phyloP scores from a whole-genome alignment of 2,329 filamentous ascomycete species.

The Cladosporium sp. region DNA sequence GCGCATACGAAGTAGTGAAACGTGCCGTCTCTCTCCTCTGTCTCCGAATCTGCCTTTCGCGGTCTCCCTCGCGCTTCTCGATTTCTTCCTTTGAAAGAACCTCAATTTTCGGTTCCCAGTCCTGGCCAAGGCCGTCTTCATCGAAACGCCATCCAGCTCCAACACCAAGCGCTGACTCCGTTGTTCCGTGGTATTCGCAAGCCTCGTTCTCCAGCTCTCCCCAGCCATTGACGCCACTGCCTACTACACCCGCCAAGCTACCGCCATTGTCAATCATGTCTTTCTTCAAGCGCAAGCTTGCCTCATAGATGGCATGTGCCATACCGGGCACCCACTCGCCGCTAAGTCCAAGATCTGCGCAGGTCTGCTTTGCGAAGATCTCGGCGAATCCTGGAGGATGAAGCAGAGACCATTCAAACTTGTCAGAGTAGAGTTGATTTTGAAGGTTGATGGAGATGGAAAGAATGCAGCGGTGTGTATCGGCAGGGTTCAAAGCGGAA shows the following conservation, averaged over 20 bases:
- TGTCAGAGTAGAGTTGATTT: slow-evolving; percentile 90
- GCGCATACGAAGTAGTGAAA: slow-evolving; percentile 47
- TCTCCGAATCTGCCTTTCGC: slow-evolving; percentile 84
- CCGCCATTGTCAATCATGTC: slow-evolving; percentile 85
- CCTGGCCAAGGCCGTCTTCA: slow-evolving; percentile 70
- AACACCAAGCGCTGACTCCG: slow-evolving; percentile 43
- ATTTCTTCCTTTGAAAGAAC: slow-evolving; percentile 89
- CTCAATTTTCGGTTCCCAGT: slow-evolving; percentile 51
- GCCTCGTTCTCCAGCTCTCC: slow-evolving; percentile 86
- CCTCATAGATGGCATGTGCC: slow-evolving; percentile 95
- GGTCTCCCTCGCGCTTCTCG: slow-evolving; percentile 91
- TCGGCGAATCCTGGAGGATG: slow-evolving; percentile 91
- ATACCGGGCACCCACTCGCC: slow-evolving; percentile 94
- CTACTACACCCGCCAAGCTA: slow-evolving; percentile 60
- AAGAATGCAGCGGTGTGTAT: slow-evolving; percentile 91
- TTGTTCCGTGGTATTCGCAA: slow-evolving; percentile 53
- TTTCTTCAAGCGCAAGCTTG: slow-evolving; percentile 88
- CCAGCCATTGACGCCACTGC: slow-evolving; percentile 62
- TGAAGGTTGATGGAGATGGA: slow-evolving; percentile 87
- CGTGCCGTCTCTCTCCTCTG: slow-evolving; percentile 86
- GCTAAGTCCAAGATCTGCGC: slow-evolving; percentile 80
- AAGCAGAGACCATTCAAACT: slow-evolving; percentile 94
- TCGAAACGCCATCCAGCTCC: slow-evolving; percentile 96
- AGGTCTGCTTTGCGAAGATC: slow-evolving; percentile 86
- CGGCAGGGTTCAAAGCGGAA: slow-evolving; percentile 77